Evolutionary conservation across 176 grass and related monocot species (phyloP).

Genomic region (Juncus effusus): DNA sequence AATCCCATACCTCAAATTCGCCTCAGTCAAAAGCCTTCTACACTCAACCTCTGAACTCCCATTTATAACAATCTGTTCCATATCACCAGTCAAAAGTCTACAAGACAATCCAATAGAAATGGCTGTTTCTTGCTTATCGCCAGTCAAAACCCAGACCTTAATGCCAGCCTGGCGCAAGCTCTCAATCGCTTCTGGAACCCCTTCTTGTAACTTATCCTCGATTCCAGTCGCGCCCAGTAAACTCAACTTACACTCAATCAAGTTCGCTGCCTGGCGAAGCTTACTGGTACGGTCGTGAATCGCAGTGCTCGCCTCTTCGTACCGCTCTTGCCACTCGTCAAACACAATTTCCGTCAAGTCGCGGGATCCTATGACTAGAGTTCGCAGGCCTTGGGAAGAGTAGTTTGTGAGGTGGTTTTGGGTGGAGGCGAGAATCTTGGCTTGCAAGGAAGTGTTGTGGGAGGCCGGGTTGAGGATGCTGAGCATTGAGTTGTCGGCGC

Average conservation of each 20-base stretch:
- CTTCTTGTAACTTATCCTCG: conserved; percentile 99
- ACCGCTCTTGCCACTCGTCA: conserved; percentile 76
- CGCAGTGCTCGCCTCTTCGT: conserved; percentile 95
- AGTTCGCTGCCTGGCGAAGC: conserved; percentile 73
- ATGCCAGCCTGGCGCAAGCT: conserved; percentile 92
- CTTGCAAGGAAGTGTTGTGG: conserved; percentile 36
- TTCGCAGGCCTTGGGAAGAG: conserved; percentile 79
- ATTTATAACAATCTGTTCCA: conserved; percentile 84
- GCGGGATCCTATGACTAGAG: conserved; percentile 75
- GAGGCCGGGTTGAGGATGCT: conserved; percentile 52
- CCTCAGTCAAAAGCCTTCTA: conserved; percentile 67
- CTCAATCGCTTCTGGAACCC: conserved; percentile 96
- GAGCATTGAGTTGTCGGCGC: conserved; percentile 93
- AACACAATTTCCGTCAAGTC: conserved; percentile 69
- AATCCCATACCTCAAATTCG: conserved; percentile 71
- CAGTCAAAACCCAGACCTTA: conserved; percentile 98
- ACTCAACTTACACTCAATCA: conserved; percentile 79
- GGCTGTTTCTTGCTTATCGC: conserved; percentile 99
- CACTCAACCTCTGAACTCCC: conserved; percentile 87
- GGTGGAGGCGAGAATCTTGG: conserved; percentile 62
- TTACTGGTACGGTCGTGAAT: conserved; percentile 87
- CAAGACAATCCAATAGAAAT: conserved; percentile 98
- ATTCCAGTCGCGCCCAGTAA: conserved; percentile 91
- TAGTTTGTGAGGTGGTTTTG: conserved; percentile 64
- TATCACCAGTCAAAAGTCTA: conserved; percentile 65